phyloP scores from a whole-genome alignment of 345 rosid species.

The Anacardium occidentale region DNA sequence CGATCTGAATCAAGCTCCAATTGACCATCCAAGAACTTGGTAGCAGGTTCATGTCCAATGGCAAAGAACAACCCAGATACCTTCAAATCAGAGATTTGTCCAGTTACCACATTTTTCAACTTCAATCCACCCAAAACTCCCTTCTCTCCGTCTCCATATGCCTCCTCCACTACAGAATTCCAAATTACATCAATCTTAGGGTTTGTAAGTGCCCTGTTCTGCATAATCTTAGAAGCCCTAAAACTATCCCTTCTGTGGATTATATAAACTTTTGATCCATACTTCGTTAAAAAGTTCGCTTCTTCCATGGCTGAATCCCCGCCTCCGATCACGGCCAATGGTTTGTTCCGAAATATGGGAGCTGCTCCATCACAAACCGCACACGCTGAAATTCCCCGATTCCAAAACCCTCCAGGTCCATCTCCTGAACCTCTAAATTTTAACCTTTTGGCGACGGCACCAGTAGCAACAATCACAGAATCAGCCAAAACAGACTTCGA shows the following conservation, averaged over 20 bases:
- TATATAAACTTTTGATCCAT: slow-evolving; percentile 77
- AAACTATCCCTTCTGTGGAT: slow-evolving; percentile 79
- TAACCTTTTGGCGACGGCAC: slow-evolving; percentile 80
- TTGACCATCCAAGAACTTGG: slow-evolving; percentile 81
- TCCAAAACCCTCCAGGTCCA: slow-evolving; percentile 61
- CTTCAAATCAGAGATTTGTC: slow-evolving; percentile 64
- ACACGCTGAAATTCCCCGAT: slow-evolving; percentile 90
- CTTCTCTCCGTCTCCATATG: slow-evolving; percentile 56
- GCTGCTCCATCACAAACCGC: slow-evolving; percentile 99
- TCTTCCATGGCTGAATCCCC: slow-evolving; percentile 99
- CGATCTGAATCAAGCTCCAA: slow-evolving; percentile 77
- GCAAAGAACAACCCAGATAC: slow-evolving; percentile 91
- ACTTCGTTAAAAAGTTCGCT: slow-evolving; percentile 82
- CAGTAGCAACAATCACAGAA: slow-evolving; percentile 76
- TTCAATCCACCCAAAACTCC: slow-evolving; percentile 65
- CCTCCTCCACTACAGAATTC: slow-evolving; percentile 74
- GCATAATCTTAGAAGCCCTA: slow-evolving; percentile 98
- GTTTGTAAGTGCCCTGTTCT: slow-evolving; percentile 54
- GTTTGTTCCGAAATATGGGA: slow-evolving; percentile 76
- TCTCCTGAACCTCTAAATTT: slow-evolving; percentile 66
- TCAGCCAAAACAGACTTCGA: slow-evolving; percentile 63
- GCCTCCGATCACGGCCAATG: slow-evolving; percentile 87
- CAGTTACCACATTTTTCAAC: slow-evolving; percentile 68
- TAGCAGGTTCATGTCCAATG: slow-evolving; percentile 97
- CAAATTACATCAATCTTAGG: slow-evolving; percentile 84